Evolutionary conservation across 2,329 filamentous ascomycete species (phyloP).

Genomic region (Plectosphaerella cucumerina): DNA sequence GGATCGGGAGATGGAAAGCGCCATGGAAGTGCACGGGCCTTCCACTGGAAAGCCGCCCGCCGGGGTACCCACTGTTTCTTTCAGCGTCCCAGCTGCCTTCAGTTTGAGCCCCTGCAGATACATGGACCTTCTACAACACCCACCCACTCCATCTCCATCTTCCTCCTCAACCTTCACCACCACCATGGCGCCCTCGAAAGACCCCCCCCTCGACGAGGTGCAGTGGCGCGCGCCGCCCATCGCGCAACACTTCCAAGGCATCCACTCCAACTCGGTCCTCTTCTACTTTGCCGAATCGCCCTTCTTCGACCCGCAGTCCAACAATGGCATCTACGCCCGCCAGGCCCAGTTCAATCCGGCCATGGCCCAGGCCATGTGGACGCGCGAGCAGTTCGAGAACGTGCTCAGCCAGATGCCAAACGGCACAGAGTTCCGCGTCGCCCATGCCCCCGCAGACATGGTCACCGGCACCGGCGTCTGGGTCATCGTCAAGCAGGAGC

Average conservation of each 20-base stretch:
- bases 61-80: neutral
- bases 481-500: conserved; percentile 66
- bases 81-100: neutral
- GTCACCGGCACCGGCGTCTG: conserved; percentile 63
- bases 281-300: conserved; percentile 66
- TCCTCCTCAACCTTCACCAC: neutral
- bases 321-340: conserved; percentile 59
- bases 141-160: neutral
- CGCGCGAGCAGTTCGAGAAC: conserved; percentile 59
- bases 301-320: conserved; percentile 64
- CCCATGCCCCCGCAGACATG: conserved; percentile 60
- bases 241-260: conserved; percentile 47
- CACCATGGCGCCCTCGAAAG: conserved; percentile 40
- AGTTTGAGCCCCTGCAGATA: neutral
- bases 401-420: conserved; percentile 57
- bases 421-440: conserved; percentile 63
- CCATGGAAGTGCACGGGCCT: neutral
- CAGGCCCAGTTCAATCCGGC: conserved; percentile 59
- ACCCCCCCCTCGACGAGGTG: conserved; percentile 60
- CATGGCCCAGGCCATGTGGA: conserved; percentile 54
- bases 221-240: conserved; percentile 56
- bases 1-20: neutral
- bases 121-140: neutral
- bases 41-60: neutral
- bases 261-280: conserved; percentile 62